phyloP scores from a whole-genome alignment of 148 eudicot genomes.

The Cornus suecica region DNA sequence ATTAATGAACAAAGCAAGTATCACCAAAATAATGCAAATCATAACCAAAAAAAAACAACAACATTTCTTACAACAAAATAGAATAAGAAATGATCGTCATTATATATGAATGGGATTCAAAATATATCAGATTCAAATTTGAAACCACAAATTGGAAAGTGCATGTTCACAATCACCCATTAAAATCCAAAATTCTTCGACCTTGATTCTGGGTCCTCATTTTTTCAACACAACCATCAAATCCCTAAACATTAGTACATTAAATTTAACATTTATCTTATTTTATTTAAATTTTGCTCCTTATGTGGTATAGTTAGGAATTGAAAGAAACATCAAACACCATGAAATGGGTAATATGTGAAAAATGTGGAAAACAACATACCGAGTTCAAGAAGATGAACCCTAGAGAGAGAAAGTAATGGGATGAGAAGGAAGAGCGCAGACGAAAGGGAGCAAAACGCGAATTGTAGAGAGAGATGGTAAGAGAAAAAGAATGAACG shows the following conservation, averaged over 20 bases:
- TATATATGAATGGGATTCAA: no score
- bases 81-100: no score
- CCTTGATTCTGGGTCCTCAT: not conserved
- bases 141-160: no score
- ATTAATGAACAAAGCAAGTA: not conserved
- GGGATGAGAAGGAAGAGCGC: not conserved
- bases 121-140: no score
- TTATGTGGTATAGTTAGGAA: not conserved
- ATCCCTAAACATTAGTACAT: not conserved
- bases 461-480: not conserved
- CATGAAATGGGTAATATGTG: not conserved
- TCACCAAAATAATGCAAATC: not conserved
- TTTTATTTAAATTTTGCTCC: not conserved
- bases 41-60: not conserved
- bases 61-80: no score
- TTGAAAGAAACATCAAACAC: not conserved
- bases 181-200: no score
- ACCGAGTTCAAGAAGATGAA: conserved; percentile 9
- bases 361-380: not conserved
- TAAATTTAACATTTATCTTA: not conserved
- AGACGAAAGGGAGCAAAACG: no score
- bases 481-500: not conserved
- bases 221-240: not conserved
- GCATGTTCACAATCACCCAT: not conserved
- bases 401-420: conserved; percentile 2